phyloP scores from a whole-genome alignment of 805 yeast species.

The Wickerhamomyces chambardii region DNA sequence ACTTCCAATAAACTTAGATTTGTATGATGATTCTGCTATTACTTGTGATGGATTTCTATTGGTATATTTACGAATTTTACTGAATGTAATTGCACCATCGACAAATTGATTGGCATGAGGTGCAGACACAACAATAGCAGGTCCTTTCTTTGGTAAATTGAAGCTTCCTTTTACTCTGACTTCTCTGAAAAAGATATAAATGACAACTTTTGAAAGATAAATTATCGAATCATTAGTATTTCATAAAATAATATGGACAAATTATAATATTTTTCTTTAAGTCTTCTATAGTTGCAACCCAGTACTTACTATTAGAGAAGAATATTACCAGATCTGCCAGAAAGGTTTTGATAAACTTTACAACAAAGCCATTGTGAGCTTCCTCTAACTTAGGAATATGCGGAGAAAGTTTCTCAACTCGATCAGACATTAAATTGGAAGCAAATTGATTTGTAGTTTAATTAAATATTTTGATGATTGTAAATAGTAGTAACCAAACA shows the following conservation, averaged over 20 bases:
- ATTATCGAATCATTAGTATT: too few species aligned
- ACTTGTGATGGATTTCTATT: slow-evolving; percentile 67
- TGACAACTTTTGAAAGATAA: too few species aligned
- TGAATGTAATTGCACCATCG: slow-evolving; percentile 70
- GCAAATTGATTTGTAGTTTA: too few species aligned
- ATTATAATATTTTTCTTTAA: too few species aligned
- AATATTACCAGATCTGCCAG: slow-evolving; percentile 12
- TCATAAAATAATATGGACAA: too few species aligned
- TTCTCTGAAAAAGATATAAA: slow-evolving; percentile 54
- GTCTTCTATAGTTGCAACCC: too few species aligned
- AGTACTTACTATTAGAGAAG: slow-evolving; percentile 8
- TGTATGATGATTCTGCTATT: slow-evolving; percentile 73
- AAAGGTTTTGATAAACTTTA: slow-evolving; percentile 3
- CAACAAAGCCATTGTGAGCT: neutral
- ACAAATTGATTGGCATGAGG: slow-evolving; percentile 90
- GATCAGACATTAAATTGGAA: neutral
- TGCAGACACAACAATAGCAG: slow-evolving; percentile 73
- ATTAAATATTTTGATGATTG: too few species aligned
- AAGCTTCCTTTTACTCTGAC: slow-evolving; percentile 66
- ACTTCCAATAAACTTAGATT: slow-evolving; percentile 58
- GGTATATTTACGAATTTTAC: slow-evolving; percentile 54
- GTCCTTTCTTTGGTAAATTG: slow-evolving; percentile 49
- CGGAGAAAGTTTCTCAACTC: slow-evolving; percentile 1
- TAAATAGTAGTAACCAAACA: too few species aligned
- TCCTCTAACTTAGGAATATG: slow-evolving; percentile 7